These are phyloP conservation scores for Diaporthe vaccinii DNA, from an alignment of 2,329 filamentous ascomycete species.

Conservation along the genomic window DNA sequence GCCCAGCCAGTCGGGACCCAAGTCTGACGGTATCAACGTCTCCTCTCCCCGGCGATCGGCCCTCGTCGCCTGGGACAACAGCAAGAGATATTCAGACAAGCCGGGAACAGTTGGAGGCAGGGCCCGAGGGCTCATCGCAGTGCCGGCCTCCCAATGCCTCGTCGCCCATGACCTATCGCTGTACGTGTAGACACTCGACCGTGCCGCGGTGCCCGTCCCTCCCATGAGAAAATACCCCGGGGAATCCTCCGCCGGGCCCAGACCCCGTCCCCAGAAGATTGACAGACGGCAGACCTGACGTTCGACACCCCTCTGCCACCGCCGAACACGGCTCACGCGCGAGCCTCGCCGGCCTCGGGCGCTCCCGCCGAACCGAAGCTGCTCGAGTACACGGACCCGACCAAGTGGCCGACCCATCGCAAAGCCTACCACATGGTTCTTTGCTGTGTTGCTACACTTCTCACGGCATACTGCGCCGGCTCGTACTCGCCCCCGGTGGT, in stretches of 20 bases:
- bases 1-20: conserved; percentile 15
- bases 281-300: conserved; percentile 59
- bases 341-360: conserved; percentile 46
- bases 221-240: too few species aligned
- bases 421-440: conserved; percentile 81
- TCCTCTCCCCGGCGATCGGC: background rate
- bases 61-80: background rate
- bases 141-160: conserved; percentile 14
- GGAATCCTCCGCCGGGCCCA: background rate
- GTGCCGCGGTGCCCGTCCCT: background rate
- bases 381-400: conserved; percentile 75
- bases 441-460: conserved; percentile 80
- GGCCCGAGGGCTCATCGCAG: background rate
- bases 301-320: conserved; percentile 71
- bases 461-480: conserved; percentile 86
- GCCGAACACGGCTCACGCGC: conserved; percentile 50
- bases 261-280: background rate
- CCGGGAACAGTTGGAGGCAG: background rate
- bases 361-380: conserved; percentile 75
- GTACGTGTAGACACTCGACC: conserved; percentile 14
- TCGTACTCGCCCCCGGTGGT: conserved; percentile 79
- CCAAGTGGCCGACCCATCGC: conserved; percentile 77
- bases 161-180: conserved; percentile 64
- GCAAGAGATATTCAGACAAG: background rate
- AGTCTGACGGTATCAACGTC: background rate